A percentile compares a stretch with the other conserved stretches of the same genome.
phyloP scores from a whole-genome alignment of 2,329 filamentous ascomycete genomes.

The Microdochium trichocladiopsis region DNA sequence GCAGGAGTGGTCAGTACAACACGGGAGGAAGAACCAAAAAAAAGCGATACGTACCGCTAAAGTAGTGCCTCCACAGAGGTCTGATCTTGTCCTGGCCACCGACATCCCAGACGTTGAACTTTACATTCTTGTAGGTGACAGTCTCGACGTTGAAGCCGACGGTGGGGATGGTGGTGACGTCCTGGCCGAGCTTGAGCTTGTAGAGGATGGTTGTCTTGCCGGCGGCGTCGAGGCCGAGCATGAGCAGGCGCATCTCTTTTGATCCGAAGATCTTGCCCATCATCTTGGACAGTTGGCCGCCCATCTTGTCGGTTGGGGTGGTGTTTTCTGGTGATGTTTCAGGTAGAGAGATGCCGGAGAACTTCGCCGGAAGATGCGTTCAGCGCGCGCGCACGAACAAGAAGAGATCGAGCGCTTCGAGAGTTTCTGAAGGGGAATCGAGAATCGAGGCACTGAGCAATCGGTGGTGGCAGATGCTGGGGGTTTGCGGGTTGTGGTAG shows the following conservation, averaged over 20 bases:
- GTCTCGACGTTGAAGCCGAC: slow-evolving; percentile 99
- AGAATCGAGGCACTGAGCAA: too few species aligned
- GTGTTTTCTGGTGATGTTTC: slow-evolving; percentile 2
- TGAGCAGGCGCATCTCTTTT: slow-evolving; percentile 97
- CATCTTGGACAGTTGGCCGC: slow-evolving; percentile 88
- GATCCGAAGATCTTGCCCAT: slow-evolving; percentile 99
- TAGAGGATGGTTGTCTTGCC: slow-evolving; percentile 99
- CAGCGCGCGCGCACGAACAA: too few species aligned
- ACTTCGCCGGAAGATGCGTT: not conserved
- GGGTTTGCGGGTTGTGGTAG: too few species aligned
- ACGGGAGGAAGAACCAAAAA: too few species aligned
- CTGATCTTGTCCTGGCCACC: slow-evolving; percentile 98
- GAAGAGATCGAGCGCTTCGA: too few species aligned
- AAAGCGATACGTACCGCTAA: slow-evolving; percentile 53
- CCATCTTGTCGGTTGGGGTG: slow-evolving; percentile 55
- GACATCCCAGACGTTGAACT: slow-evolving; percentile 99
- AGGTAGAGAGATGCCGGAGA: not conserved
- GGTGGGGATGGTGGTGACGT: slow-evolving; percentile 96
- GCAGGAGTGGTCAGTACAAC: too few species aligned
- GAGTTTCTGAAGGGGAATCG: too few species aligned
- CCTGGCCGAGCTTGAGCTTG: slow-evolving; percentile 97
- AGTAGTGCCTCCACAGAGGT: slow-evolving; percentile 96
- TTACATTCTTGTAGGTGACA: slow-evolving; percentile 98
- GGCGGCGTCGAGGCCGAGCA: slow-evolving; percentile 95
- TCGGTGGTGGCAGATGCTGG: too few species aligned